Conservation (phyloP, 108 stramenopile species). For the Fragilaria crotonensis region DNA sequence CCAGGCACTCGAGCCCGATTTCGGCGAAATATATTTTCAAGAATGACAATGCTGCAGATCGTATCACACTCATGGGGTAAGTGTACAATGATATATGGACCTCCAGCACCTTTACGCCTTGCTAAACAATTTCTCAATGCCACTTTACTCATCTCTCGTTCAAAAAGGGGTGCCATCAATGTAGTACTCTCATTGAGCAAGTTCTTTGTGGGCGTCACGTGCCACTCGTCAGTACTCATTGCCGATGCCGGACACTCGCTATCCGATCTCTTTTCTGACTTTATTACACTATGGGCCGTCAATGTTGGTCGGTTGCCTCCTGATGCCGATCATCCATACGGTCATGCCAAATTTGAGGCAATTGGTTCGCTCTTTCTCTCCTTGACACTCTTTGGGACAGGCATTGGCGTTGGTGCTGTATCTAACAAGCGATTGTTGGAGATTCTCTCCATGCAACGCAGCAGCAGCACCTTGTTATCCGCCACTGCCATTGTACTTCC, state of each 20-base stretch:
- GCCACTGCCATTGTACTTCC: conserved; percentile 36
- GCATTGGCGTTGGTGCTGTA: conserved; percentile 73
- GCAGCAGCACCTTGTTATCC: conserved; percentile 16
- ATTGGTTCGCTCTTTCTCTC: conserved; percentile 89
- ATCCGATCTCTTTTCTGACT: conserved; percentile 86
- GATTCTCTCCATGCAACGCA: conserved; percentile 32
- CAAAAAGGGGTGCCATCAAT: conserved; percentile 58
- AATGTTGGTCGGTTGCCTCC: conserved; percentile 77
- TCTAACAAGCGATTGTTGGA: conserved; percentile 54
- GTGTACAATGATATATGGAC: no score
- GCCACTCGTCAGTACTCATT: conserved; percentile 82
- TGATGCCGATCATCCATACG: conserved; percentile 93
- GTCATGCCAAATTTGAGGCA: conserved; percentile 95
- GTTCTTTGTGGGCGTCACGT: conserved; percentile 62
- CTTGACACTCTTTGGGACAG: conserved; percentile 83
- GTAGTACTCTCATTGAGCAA: conserved; percentile 71
- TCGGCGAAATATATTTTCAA: conserved; percentile 31
- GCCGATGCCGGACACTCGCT: conserved; percentile 96
- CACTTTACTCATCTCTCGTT: no score
- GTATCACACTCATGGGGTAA: conserved; percentile 76
- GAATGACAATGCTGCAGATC: conserved; percentile 70
- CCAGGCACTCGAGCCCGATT: conserved; percentile 27
- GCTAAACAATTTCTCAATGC: no score
- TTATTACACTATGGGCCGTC: conserved; percentile 91
- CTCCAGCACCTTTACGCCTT: no score